These are phyloP conservation scores for Claviceps fusiformis DNA, from an alignment of 2,329 filamentous ascomycete species.

Conservation along the genomic window DNA sequence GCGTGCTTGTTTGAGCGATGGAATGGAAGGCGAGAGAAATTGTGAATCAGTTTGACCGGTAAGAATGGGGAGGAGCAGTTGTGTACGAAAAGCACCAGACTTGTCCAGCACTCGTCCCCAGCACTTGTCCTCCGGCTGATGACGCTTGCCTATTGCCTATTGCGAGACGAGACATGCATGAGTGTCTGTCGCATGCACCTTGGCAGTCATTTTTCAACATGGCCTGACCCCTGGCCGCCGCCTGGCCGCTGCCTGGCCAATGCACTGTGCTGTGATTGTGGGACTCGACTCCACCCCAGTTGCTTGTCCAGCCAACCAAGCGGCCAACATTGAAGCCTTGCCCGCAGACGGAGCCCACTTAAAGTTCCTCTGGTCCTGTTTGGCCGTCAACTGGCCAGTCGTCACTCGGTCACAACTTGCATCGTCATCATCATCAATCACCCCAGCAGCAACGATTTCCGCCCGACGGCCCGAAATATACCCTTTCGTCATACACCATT, in stretches of 20 bases:
- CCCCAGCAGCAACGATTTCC: slow-evolving; percentile 1
- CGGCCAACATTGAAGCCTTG: not conserved
- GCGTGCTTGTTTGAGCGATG: too few species aligned
- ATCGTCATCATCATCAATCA: not conserved
- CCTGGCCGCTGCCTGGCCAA: not conserved
- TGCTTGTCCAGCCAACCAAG: not conserved
- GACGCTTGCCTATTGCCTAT: too few species aligned
- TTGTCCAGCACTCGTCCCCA: too few species aligned
- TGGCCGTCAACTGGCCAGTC: not conserved
- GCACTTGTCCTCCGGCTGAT: too few species aligned
- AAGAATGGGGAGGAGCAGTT: too few species aligned
- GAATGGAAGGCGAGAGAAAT: too few species aligned
- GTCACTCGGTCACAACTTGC: not conserved
- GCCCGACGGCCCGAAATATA: not conserved
- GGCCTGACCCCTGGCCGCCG: too few species aligned
- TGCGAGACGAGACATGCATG: not conserved
- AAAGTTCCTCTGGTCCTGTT: not conserved
- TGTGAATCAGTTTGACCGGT: too few species aligned
- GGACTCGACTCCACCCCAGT: not conserved
- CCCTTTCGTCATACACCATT: not conserved
- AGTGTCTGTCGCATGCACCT: not conserved
- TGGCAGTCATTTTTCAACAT: not conserved
- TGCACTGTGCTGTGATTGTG: not conserved
- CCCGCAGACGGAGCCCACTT: not conserved
- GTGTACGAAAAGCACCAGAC: too few species aligned